A percentile compares a stretch with the other conserved stretches of the same genome.
phyloP scores from a whole-genome alignment of 352 stramenopile genomes.

The Phytophthora pinifolia region DNA sequence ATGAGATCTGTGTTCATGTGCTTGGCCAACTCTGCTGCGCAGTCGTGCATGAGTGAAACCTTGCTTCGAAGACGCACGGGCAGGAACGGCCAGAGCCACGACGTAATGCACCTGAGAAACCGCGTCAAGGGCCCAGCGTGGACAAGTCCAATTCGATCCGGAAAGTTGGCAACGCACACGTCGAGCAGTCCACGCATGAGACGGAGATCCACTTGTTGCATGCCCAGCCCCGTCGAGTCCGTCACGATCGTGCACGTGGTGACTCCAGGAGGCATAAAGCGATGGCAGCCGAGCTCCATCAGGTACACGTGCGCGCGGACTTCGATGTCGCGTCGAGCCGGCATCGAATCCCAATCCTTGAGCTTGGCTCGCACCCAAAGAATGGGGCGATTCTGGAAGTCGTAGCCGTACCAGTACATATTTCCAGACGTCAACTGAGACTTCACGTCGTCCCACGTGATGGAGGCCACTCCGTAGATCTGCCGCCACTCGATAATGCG shows the following conservation, averaged over 20 bases:
- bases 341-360: slow-evolving; percentile 66
- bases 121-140: slow-evolving; percentile 57
- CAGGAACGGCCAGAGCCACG: slow-evolving; percentile 62
- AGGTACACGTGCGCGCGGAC: slow-evolving; percentile 63
- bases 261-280: slow-evolving; percentile 55
- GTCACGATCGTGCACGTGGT: slow-evolving; percentile 70
- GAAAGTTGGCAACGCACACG: slow-evolving; percentile 65
- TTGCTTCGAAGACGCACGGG: slow-evolving; percentile 52
- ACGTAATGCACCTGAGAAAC: slow-evolving; percentile 51
- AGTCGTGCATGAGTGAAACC: slow-evolving; percentile 63
- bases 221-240: slow-evolving; percentile 48
- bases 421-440: slow-evolving; percentile 44
- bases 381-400: slow-evolving; percentile 65
- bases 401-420: slow-evolving; percentile 79
- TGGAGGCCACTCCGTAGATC: slow-evolving; percentile 43
- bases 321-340: slow-evolving; percentile 44
- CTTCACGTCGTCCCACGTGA: slow-evolving; percentile 43
- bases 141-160: slow-evolving; percentile 62
- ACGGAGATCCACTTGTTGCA: slow-evolving; percentile 52
- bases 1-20: slow-evolving; percentile 62
- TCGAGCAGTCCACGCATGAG: slow-evolving; percentile 67
- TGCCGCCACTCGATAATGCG: slow-evolving; percentile 53
- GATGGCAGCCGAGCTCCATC: slow-evolving; percentile 50
- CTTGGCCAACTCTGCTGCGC: slow-evolving; percentile 51
- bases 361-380: slow-evolving; percentile 61